phyloP scores from a whole-genome alignment of 495 filamentous ascomycete genomes.

The Hapsidospora chrysogenum region DNA sequence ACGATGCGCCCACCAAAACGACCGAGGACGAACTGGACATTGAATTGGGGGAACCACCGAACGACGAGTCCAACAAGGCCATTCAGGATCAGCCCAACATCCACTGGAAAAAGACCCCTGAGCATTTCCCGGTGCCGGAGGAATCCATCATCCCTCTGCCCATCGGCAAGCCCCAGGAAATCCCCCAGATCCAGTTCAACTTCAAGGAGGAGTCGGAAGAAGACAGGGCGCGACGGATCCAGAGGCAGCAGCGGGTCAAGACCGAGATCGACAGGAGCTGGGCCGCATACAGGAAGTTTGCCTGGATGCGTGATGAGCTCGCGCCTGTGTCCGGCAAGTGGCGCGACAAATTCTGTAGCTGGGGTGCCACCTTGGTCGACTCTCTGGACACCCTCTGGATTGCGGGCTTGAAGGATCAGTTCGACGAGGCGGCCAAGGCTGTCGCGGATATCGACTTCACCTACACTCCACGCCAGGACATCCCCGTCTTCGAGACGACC shows the following conservation, averaged over 20 bases:
- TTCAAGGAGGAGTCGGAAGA: constrained; percentile 46
- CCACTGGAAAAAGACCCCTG: constrained; percentile 54
- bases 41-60: neutral
- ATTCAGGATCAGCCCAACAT: constrained; percentile 11
- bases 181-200: constrained; percentile 60
- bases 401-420: constrained; percentile 81
- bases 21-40: neutral
- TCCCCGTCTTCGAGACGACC: constrained; percentile 77
- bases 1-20: constrained; percentile 8
- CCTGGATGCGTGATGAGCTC: constrained; percentile 77
- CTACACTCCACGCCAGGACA: constrained; percentile 40
- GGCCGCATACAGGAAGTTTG: constrained; percentile 67
- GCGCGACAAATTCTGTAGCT: constrained; percentile 74
- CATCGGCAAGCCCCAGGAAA: constrained; percentile 43
- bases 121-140: constrained; percentile 56
- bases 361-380: constrained; percentile 91
- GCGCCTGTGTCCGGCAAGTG: constrained; percentile 45
- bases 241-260: constrained; percentile 52
- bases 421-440: constrained; percentile 64
- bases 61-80: neutral
- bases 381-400: constrained; percentile 92
- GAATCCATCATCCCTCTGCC: constrained; percentile 62
- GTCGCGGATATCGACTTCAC: constrained; percentile 83
- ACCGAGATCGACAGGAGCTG: constrained; percentile 64
- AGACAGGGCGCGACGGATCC: constrained; percentile 42